These are phyloP conservation scores for Moringa oleifera DNA, from an alignment of 345 rosid genomes.

Conservation along the genomic window DNA sequence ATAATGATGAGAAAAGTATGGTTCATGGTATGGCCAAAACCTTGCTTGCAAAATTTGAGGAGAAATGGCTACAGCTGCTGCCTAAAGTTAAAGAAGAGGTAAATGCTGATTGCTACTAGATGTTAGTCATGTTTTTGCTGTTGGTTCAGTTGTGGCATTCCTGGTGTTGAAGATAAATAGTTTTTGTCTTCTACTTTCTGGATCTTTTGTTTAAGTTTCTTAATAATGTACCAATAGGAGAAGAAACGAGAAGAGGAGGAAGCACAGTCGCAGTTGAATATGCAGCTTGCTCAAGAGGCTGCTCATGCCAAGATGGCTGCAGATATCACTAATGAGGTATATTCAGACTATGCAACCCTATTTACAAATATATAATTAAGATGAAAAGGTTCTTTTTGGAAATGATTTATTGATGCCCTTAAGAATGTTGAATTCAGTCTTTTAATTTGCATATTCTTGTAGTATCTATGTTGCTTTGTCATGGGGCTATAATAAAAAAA, in stretches of 20 bases:
- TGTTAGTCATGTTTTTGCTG: not conserved
- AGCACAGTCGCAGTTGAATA: constrained; percentile 50
- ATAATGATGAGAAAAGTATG: constrained; percentile 67
- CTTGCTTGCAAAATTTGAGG: constrained; percentile 76
- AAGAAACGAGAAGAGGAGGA: constrained; percentile 64
- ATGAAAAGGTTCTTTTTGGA: not conserved
- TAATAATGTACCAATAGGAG: constrained; percentile 37
- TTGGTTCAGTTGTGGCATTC: constrained; percentile 3
- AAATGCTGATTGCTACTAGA: constrained; percentile 3
- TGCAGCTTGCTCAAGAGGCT: constrained; percentile 71
- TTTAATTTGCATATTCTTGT: not conserved
- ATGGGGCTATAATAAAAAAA: constrained; percentile 1
- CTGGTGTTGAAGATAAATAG: not conserved
- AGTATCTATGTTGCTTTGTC: constrained; percentile 6
- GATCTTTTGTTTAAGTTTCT: constrained; percentile 6
- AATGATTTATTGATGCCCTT: constrained; percentile 1
- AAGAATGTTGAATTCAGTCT: constrained; percentile 6
- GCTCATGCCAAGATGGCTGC: constrained; percentile 67
- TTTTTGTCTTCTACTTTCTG: constrained; percentile 10
- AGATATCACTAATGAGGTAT: constrained; percentile 61
- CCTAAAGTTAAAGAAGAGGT: constrained; percentile 90
- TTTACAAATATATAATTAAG: not conserved
- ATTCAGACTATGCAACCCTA: not conserved
- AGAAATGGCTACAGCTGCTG: constrained; percentile 72
- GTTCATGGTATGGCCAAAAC: constrained; percentile 82